Percentiles rank a stretch among this genome's conserved stretches.
Conservation (phyloP, 768 basidiomycete species). For the Pleurotus cornucopiae region DNA sequence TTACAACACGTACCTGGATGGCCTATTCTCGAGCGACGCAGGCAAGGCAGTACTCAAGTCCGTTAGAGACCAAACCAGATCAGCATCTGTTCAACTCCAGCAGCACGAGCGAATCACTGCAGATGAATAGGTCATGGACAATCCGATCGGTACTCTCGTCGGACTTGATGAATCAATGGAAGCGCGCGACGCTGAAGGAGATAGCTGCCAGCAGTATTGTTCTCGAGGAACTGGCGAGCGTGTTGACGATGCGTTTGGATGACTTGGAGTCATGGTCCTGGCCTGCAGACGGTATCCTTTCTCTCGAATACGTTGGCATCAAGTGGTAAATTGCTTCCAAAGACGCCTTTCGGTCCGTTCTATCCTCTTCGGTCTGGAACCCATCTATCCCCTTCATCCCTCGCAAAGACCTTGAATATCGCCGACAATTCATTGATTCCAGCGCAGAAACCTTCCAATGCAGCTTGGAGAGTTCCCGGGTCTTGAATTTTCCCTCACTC, state of each 20-base stretch:
- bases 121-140: conserved; percentile 23
- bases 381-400: conserved; percentile 13
- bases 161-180: conserved; percentile 35
- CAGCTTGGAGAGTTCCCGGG: background rate
- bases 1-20: conserved; percentile 29
- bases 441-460: background rate
- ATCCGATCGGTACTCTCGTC: conserved; percentile 31
- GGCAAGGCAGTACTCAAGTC: conserved; percentile 22
- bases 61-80: conserved; percentile 24
- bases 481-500: background rate
- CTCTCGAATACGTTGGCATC: conserved; percentile 40
- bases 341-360: conserved; percentile 20
- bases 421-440: conserved; percentile 17
- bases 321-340: conserved; percentile 38
- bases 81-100: conserved; percentile 21
- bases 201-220: conserved; percentile 34
- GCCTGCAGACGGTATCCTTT: conserved; percentile 36
- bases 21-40: conserved; percentile 30
- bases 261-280: conserved; percentile 38
- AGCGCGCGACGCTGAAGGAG: conserved; percentile 35
- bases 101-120: conserved; percentile 20
- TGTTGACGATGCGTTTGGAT: conserved; percentile 41
- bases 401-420: conserved; percentile 14
- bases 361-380: conserved; percentile 33
- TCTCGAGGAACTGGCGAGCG: conserved; percentile 37